These are phyloP conservation scores for Fusarium sp. DNA, from an alignment of 2,329 filamentous ascomycete species.

Conservation along the genomic window DNA sequence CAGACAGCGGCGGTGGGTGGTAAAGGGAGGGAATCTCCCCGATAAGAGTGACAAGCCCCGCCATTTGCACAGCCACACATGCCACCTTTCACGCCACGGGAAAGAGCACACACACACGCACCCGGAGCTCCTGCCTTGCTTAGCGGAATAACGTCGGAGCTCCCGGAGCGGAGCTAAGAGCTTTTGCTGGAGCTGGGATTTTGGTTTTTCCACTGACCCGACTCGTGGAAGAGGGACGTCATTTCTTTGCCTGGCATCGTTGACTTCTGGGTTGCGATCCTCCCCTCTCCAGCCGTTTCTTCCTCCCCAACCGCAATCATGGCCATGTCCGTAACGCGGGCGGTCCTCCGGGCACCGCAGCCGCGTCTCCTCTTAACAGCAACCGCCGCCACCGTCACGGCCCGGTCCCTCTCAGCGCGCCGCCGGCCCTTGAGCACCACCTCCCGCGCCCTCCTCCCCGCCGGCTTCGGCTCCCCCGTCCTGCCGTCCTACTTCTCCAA, in stretches of 20 bases:
- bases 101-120: not conserved
- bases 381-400: constrained; percentile 25
- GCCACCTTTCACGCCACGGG: not conserved
- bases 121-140: not conserved
- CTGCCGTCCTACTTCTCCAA: constrained; percentile 84
- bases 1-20: constrained; percentile 18
- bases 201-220: constrained; percentile 39
- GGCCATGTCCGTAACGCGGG: constrained; percentile 47
- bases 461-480: constrained; percentile 47
- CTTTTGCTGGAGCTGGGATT: constrained; percentile 12
- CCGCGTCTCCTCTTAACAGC: constrained; percentile 37
- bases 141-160: constrained; percentile 33
- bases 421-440: constrained; percentile 49
- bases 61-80: constrained; percentile 18
- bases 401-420: constrained; percentile 31
- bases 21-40: constrained; percentile 27
- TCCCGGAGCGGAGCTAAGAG: constrained; percentile 6
- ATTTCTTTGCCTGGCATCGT: constrained; percentile 32
- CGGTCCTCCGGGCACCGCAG: constrained; percentile 44
- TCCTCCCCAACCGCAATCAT: constrained; percentile 34
- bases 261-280: constrained; percentile 15
- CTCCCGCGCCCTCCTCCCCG: constrained; percentile 47
- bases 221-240: constrained; percentile 32
- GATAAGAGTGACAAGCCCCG: constrained; percentile 19
- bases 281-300: constrained; percentile 12